A percentile compares a stretch with the other conserved stretches of the same genome.
Conservation (phyloP, 768 basidiomycete genomes). For the Myochromella boudieri region DNA sequence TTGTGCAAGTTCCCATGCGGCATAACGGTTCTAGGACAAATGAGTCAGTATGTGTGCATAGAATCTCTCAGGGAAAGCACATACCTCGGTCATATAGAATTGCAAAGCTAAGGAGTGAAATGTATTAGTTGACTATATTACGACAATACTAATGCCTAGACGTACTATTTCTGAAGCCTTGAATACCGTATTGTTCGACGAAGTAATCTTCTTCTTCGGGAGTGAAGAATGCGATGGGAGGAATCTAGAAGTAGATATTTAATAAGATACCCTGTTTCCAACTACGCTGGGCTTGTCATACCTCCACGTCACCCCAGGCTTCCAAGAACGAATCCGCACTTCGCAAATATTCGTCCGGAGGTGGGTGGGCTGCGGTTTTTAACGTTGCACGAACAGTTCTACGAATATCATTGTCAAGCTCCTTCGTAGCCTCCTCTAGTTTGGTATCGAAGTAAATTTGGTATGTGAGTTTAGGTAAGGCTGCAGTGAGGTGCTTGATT, state of each 20-base stretch:
- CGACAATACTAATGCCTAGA: background rate
- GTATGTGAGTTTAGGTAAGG: slow-evolving; percentile 58
- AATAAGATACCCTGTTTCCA: background rate
- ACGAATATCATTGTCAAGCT: slow-evolving; percentile 56
- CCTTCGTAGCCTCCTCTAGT: slow-evolving; percentile 45
- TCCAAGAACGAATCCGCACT: slow-evolving; percentile 48
- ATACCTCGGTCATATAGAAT: slow-evolving; percentile 61
- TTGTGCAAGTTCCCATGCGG: slow-evolving; percentile 38
- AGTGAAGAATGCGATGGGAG: slow-evolving; percentile 60
- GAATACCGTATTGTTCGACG: slow-evolving; percentile 56
- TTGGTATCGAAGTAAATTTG: slow-evolving; percentile 60
- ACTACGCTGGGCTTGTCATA: slow-evolving; percentile 14
- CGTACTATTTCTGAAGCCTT: slow-evolving; percentile 64
- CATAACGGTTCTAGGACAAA: slow-evolving; percentile 36
- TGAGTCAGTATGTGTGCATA: background rate
- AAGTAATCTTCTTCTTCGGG: slow-evolving; percentile 69
- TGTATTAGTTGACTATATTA: background rate
- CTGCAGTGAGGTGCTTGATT: slow-evolving; percentile 34
- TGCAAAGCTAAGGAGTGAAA: slow-evolving; percentile 46
- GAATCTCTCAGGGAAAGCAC: background rate
- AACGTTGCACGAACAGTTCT: slow-evolving; percentile 58
- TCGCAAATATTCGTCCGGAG: slow-evolving; percentile 54
- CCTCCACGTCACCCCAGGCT: slow-evolving; percentile 51
- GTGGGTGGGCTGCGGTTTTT: slow-evolving; percentile 51
- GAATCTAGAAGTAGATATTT: slow-evolving; percentile 42